Evolutionary conservation across 805 yeast species (phyloP), one percentile per base, ranked within the genome.

Genomic region (Hanseniaspora hatyaiensis): DNA sequence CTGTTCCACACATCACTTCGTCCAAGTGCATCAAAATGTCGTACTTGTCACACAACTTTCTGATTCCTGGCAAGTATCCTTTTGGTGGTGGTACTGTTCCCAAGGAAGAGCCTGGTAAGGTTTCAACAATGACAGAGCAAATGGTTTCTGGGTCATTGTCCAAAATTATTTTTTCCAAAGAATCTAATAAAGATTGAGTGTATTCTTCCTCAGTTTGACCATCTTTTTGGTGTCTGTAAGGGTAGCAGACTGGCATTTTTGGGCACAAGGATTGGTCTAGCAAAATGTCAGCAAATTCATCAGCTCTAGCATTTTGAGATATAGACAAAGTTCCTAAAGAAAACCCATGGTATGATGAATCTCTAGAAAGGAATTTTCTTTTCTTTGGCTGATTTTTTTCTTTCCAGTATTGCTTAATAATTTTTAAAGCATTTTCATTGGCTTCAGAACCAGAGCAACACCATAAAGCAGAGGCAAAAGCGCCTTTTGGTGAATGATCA

Each of bases 391-490:
- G 68, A 28, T 70, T 70, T 20, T 59, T 64, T 55, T 71, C 75
- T 40, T 64, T 54, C 51, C 61, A 66, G 53, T 71, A 71, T 54
- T 71, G 75, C 51, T 65, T 62, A 23, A 75, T 73, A 51, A 78
- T 73, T 61, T 77, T 78, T 56, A 78, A 54, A 4, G 81, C 80
- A 39, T 77, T 78, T 57, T 78, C 83, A 57, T 75, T 78, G 30
- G 81, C 74, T 59, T 78, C 83, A 18, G 82, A 67, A 15, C 86
- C 86, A 8, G 80, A 73, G 52, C 77, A 73, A 50, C 74, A 69
- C 61, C 79, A 67, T 34, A 67, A 51, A 12, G 69, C 72, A 18
- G 69, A 62, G 1, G 59, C 53, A 50, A 68, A 68, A 8, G 62
- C 68, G 32, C 60, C 64, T 34, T 61, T 53, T 43, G 70, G 70